A percentile compares a stretch with the other conserved stretches of the same genome.
phyloP scores from a whole-genome alignment of 441 rosid genomes.

The Viola pubescens region DNA sequence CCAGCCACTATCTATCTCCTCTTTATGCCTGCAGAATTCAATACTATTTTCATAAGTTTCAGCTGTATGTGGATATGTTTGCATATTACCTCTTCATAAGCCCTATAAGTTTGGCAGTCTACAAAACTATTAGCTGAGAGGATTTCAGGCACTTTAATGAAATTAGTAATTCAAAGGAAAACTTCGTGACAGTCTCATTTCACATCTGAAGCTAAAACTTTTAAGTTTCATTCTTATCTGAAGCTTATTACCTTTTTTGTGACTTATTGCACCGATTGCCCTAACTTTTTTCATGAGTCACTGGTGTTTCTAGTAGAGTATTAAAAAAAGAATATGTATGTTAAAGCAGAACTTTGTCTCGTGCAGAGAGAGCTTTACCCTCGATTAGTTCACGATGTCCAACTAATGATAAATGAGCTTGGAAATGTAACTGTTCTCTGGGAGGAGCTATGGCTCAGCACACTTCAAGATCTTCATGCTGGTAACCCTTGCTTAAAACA shows the following conservation, averaged over 20 bases:
- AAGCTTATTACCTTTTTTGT: neutral
- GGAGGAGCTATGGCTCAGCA: constrained; percentile 99
- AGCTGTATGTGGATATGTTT: constrained; percentile 1
- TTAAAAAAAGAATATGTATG: constrained; percentile 7
- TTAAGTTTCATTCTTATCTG: constrained; percentile 1
- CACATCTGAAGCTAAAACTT: neutral
- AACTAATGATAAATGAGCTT: constrained; percentile 91
- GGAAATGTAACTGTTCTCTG: constrained; percentile 94
- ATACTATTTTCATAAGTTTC: neutral
- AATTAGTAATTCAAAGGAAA: neutral
- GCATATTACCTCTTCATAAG: neutral
- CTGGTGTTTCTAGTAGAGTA: neutral
- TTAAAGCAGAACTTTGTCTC: constrained; percentile 23
- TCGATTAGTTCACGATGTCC: constrained; percentile 89
- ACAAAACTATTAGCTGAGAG: neutral
- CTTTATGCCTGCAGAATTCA: neutral
- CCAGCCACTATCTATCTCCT: neutral
- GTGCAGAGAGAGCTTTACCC: constrained; percentile 86
- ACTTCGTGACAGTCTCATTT: no score
- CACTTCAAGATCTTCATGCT: constrained; percentile 96
- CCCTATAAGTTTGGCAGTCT: neutral
- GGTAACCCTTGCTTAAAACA: constrained; percentile 38
- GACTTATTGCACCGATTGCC: neutral
- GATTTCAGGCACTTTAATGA: neutral
- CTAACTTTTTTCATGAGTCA: constrained; percentile 5